A percentile compares a stretch with the other conserved stretches of the same genome.
Conservation (phyloP, 2,329 filamentous ascomycete species). For the Bipolaris zeicola region DNA sequence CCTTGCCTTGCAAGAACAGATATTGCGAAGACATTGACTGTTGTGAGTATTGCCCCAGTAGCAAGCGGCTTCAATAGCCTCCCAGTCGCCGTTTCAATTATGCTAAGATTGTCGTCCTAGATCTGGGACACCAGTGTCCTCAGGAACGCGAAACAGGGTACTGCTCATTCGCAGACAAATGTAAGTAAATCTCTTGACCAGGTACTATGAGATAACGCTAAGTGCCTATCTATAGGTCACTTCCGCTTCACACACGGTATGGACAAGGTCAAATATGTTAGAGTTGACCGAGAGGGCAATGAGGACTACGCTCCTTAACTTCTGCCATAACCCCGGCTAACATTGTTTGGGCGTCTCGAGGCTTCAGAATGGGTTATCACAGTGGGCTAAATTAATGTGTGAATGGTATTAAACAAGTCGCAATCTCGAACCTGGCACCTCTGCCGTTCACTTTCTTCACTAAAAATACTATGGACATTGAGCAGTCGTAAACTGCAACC, state of each 20-base stretch:
- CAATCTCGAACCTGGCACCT: background rate
- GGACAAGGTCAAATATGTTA: conserved; percentile 42
- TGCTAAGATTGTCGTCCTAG: conserved; percentile 21
- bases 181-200: conserved; percentile 16
- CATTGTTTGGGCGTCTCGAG: background rate
- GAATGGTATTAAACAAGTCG: background rate
- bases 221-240: conserved; percentile 21
- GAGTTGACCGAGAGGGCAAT: conserved; percentile 34
- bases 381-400: background rate
- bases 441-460: background rate
- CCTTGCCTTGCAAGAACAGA: conserved; percentile 46
- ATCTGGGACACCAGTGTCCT: conserved; percentile 50
- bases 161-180: conserved; percentile 44
- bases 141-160: conserved; percentile 46
- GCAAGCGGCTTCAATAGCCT: background rate
- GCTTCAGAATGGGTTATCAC: too few species aligned
- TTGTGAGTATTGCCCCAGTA: conserved; percentile 32
- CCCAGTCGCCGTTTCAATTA: background rate
- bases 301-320: conserved; percentile 22
- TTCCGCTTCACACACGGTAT: conserved; percentile 49
- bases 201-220: background rate
- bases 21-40: conserved; percentile 51
- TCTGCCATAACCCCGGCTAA: background rate
- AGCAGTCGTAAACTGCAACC: background rate
- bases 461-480: background rate